Evolutionary conservation across 305 asterid species (phyloP).

Genomic region (Rubia balearica): DNA sequence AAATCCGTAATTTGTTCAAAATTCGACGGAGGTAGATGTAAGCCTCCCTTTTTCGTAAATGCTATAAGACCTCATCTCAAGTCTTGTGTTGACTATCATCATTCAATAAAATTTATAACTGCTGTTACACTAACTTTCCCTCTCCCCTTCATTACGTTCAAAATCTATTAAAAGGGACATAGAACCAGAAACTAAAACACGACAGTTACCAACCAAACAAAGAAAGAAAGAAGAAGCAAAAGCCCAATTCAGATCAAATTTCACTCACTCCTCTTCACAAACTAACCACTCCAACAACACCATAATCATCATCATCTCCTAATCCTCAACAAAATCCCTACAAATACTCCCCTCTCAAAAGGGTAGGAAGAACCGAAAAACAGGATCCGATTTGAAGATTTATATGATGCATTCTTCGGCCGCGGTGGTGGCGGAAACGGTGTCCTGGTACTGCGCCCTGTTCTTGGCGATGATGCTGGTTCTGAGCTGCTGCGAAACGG

Average conservation of each 20-base stretch:
- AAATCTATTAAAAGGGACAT: neutral
- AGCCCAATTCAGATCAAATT: neutral
- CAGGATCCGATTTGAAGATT: constrained; percentile 27
- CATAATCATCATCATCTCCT: constrained; percentile 19
- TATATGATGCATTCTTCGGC: constrained; percentile 17
- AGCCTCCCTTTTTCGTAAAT: neutral
- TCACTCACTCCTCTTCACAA: constrained; percentile 15
- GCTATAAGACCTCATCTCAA: neutral
- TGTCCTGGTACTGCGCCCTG: constrained; percentile 56
- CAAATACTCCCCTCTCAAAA: constrained; percentile 14
- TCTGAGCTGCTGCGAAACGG: constrained; percentile 56
- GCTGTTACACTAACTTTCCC: constrained; percentile 49
- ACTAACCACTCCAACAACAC: constrained; percentile 41
- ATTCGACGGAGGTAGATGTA: neutral
- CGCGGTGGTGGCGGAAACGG: constrained; percentile 41
- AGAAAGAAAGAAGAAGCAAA: neutral
- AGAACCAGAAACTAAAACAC: neutral
- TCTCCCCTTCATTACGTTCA: constrained; percentile 10
- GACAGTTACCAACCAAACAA: constrained; percentile 34
- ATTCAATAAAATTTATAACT: constrained; percentile 20
- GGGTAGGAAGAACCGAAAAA: neutral
- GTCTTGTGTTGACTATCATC: neutral
- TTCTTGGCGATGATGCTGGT: constrained; percentile 49
- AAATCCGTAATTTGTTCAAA: neutral
- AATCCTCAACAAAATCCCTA: constrained; percentile 15